A percentile compares a stretch with the other conserved stretches of the same genome.
These are phyloP conservation scores for Trichoderma gracile DNA, from an alignment of 2,329 filamentous ascomycete genomes.

Conservation along the genomic window DNA sequence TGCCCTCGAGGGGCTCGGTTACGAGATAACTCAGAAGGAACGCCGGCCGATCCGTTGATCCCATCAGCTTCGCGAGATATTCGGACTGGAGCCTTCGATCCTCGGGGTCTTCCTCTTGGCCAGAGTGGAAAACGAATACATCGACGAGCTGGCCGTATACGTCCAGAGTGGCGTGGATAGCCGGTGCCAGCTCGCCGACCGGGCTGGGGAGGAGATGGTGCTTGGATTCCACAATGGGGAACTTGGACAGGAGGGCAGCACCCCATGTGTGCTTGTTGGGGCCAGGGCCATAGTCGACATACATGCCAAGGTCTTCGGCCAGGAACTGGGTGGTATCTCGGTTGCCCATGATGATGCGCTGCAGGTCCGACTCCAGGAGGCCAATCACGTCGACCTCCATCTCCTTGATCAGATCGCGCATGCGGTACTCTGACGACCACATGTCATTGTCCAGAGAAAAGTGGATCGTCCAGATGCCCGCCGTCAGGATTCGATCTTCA, in stretches of 20 bases:
- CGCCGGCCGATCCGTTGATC: conserved; percentile 72
- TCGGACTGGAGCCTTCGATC: conserved; percentile 83
- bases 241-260: conserved; percentile 87
- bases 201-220: conserved; percentile 93
- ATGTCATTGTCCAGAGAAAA: conserved; percentile 98
- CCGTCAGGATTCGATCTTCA: conserved; percentile 83
- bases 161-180: conserved; percentile 94
- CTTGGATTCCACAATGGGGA: conserved; percentile 94
- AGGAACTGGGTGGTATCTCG: conserved; percentile 93
- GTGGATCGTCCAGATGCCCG: conserved; percentile 98
- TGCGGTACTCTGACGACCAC: conserved; percentile 95
- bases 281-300: conserved; percentile 93
- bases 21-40: conserved; percentile 92
- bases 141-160: conserved; percentile 89
- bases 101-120: conserved; percentile 93
- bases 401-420: conserved; percentile 87
- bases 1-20: conserved; percentile 84
- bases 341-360: conserved; percentile 99
- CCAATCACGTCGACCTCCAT: conserved; percentile 97
- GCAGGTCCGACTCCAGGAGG: conserved; percentile 88
- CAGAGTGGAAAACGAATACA: conserved; percentile 97
- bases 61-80: conserved; percentile 89
- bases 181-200: conserved; percentile 90
- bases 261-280: conserved; percentile 99
- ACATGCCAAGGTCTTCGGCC: conserved; percentile 97